phyloP scores from a whole-genome alignment of 108 stramenopile species.

The Cyclotella sp. region DNA sequence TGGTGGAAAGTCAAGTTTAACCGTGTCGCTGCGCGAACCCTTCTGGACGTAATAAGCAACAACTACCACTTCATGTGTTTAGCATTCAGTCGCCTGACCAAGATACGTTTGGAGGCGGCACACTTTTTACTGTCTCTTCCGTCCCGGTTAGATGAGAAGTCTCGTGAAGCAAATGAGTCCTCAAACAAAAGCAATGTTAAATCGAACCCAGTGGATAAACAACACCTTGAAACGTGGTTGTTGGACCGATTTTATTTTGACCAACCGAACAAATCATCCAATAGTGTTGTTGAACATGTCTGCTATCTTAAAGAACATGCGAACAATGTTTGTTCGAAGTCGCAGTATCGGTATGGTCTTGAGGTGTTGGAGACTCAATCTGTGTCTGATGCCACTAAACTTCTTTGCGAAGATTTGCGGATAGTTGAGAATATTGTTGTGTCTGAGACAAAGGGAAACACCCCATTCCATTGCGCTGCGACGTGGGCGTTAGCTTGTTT shows the following conservation, averaged over 20 bases:
- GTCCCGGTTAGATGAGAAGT: constrained; percentile 41
- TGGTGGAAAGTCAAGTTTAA: constrained; percentile 77
- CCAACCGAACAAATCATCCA: constrained; percentile 40
- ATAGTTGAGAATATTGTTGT: constrained; percentile 44
- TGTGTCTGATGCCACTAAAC: constrained; percentile 20
- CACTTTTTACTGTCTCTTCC: constrained; percentile 53
- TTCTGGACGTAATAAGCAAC: constrained; percentile 50
- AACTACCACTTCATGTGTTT: constrained; percentile 37
- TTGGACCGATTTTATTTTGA: constrained; percentile 59
- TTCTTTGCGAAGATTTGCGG: constrained; percentile 42
- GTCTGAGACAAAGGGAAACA: constrained; percentile 24
- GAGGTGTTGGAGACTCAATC: constrained; percentile 38
- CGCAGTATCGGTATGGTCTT: constrained; percentile 42
- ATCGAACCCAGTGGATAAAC: constrained; percentile 25
- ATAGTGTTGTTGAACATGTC: constrained; percentile 46
- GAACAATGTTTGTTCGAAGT: constrained; percentile 23
- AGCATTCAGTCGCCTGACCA: constrained; percentile 29
- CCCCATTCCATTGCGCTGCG: constrained; percentile 48
- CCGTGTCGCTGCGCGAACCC: constrained; percentile 63
- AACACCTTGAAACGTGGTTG: constrained; percentile 52
- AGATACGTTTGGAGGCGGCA: constrained; percentile 54
- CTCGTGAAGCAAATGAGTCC: constrained; percentile 7
- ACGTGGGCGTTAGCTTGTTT: constrained; percentile 50
- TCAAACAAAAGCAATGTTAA: neutral
- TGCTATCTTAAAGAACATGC: constrained; percentile 41